A percentile compares a stretch with the other conserved stretches of the same genome.
These are phyloP conservation scores for Fereydounia khargensis DNA, from an alignment of 1,284 basidiomycete species.

Conservation along the genomic window DNA sequence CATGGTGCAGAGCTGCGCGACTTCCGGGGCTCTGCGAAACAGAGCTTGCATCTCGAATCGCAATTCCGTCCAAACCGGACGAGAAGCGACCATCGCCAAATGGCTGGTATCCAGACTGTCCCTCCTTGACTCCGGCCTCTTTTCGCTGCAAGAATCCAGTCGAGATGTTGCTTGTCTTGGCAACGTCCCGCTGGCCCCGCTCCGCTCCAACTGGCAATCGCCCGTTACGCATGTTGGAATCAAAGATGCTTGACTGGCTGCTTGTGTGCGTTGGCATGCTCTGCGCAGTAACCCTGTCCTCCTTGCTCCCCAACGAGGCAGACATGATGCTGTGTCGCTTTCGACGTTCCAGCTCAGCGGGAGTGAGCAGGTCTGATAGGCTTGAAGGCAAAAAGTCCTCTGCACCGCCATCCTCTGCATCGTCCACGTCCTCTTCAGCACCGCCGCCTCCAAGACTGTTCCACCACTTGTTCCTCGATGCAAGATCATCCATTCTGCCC, in stretches of 20 bases:
- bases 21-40: conserved; percentile 13
- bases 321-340: conserved; percentile 22
- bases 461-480: conserved; percentile 14
- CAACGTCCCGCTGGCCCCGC: background rate
- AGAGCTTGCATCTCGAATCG: conserved; percentile 11
- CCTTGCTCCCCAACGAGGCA: conserved; percentile 20
- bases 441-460: conserved; percentile 7
- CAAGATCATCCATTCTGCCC: conserved; percentile 18
- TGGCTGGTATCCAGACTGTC: background rate
- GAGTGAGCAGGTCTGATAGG: conserved; percentile 52
- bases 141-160: conserved; percentile 20
- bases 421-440: conserved; percentile 1
- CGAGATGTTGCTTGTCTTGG: conserved; percentile 26
- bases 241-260: too few species aligned
- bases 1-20: conserved; percentile 62
- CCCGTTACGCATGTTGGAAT: conserved; percentile 1
- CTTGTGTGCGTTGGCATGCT: conserved; percentile 40
- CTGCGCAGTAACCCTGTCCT: conserved; percentile 25
- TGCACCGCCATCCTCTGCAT: conserved; percentile 27
- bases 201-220: conserved; percentile 15
- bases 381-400: conserved; percentile 62
- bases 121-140: conserved; percentile 5
- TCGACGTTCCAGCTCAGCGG: conserved; percentile 51
- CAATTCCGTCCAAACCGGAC: conserved; percentile 18
- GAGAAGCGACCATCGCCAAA: conserved; percentile 9